Conservation (phyloP, 345 rosid genomes). For the Diplotaxis tenuifolia region DNA sequence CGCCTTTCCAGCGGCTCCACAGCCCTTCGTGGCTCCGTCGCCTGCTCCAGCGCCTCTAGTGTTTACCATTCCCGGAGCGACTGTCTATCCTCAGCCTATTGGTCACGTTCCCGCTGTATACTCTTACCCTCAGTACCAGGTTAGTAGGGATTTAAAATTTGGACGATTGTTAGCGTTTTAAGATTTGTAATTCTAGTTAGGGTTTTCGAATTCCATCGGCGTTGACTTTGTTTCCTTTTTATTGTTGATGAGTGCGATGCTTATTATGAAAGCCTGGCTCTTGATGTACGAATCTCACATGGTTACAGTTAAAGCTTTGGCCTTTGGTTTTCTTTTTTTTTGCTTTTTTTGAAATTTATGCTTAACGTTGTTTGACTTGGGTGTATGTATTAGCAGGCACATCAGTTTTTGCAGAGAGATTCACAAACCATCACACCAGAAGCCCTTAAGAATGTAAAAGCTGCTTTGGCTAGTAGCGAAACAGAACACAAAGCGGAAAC, state of each 20-base stretch:
- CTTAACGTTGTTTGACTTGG: slow-evolving; percentile 16
- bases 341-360: neutral
- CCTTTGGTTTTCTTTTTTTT: neutral
- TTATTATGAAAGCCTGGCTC: neutral
- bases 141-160: too few relatives aligned
- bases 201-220: slow-evolving; percentile 14
- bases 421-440: slow-evolving; percentile 92
- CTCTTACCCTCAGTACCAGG: slow-evolving; percentile 73
- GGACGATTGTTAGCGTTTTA: neutral
- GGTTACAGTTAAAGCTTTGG: slow-evolving; percentile 5
- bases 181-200: slow-evolving; percentile 7
- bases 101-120: slow-evolving; percentile 59
- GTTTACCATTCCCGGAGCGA: slow-evolving; percentile 41
- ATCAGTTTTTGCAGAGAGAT: slow-evolving; percentile 90
- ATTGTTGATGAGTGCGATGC: neutral
- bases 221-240: neutral
- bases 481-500: slow-evolving; percentile 88
- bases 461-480: slow-evolving; percentile 91
- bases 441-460: slow-evolving; percentile 92
- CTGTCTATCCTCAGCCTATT: slow-evolving; percentile 48
- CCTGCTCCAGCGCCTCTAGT: slow-evolving; percentile 39
- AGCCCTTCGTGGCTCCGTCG: slow-evolving; percentile 35
- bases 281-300: slow-evolving; percentile 7
- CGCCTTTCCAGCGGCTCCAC: slow-evolving; percentile 47
- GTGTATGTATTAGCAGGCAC: slow-evolving; percentile 56